Conservation (phyloP, 257 asterid species). For the Orobanche coerulescens region DNA sequence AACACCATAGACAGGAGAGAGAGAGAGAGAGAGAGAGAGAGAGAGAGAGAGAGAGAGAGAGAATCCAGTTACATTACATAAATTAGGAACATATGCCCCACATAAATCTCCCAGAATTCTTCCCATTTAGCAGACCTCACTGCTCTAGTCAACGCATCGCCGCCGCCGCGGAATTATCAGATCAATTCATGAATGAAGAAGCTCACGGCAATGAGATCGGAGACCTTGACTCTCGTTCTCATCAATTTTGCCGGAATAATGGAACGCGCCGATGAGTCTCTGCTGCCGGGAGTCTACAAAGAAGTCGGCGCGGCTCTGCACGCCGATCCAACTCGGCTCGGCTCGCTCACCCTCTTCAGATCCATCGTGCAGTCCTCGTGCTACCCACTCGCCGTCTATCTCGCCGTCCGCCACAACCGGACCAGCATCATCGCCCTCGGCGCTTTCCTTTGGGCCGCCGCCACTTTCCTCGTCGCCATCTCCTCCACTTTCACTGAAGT, state of each 20-base stretch:
- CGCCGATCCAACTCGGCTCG: conserved; percentile 77
- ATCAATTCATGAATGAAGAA: conserved; percentile 15
- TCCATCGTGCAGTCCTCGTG: conserved; percentile 76
- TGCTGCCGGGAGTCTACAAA: conserved; percentile 80
- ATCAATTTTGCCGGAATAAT: conserved; percentile 78
- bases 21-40: too few relatives aligned
- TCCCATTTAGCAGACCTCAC: neutral
- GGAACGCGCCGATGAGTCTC: conserved; percentile 85
- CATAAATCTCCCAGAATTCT: neutral
- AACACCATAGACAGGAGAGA: too few relatives aligned
- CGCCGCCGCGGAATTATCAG: neutral
- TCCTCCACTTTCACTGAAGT: conserved; percentile 76
- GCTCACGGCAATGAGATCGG: conserved; percentile 34
- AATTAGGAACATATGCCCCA: neutral
- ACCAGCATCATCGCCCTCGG: conserved; percentile 65
- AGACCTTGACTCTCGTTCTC: conserved; percentile 48
- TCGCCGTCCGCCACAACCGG: conserved; percentile 69
- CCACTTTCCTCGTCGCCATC: conserved; percentile 57
- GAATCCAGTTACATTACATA: too few relatives aligned
- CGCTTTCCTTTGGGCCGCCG: conserved; percentile 91
- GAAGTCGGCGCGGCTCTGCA: conserved; percentile 85
- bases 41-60: too few relatives aligned
- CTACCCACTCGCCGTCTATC: conserved; percentile 83
- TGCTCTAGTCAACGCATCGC: conserved; percentile 20
- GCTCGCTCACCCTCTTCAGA: conserved; percentile 66